Evolutionary conservation across 2,329 filamentous ascomycete genomes (phyloP).

Genomic region (Exserohilum turcica): DNA sequence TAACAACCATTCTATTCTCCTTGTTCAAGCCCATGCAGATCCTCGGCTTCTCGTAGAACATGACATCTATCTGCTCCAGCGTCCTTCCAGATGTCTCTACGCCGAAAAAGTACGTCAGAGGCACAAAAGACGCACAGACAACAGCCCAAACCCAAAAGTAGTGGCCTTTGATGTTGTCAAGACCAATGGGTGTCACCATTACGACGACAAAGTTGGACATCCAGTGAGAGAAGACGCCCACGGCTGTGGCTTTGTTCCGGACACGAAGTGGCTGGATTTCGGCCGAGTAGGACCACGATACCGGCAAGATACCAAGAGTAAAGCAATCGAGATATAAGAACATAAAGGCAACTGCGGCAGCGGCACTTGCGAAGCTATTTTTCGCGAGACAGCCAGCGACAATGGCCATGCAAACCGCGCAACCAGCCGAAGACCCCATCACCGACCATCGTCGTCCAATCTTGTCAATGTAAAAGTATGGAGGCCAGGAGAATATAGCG

Average conservation of each 20-base stretch:
- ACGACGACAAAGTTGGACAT: constrained; percentile 57
- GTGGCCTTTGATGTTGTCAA: constrained; percentile 44
- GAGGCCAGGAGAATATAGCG: constrained; percentile 49
- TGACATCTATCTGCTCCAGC: constrained; percentile 35
- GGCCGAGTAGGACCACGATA: constrained; percentile 58
- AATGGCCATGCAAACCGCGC: constrained; percentile 43
- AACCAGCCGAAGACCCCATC: constrained; percentile 36
- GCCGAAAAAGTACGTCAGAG: constrained; percentile 50
- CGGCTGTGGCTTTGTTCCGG: constrained; percentile 56
- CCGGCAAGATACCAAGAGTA: constrained; percentile 26
- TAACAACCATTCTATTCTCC: constrained; percentile 29
- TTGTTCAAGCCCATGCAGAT: constrained; percentile 41
- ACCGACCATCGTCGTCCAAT: constrained; percentile 48
- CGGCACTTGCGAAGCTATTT: constrained; percentile 32
- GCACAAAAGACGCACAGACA: constrained; percentile 57
- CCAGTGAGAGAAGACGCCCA: constrained; percentile 58
- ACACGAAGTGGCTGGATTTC: constrained; percentile 58
- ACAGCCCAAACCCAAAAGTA: constrained; percentile 59
- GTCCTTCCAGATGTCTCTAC: constrained; percentile 34
- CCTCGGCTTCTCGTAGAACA: constrained; percentile 42
- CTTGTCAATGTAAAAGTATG: constrained; percentile 54
- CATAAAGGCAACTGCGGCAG: constrained; percentile 50
- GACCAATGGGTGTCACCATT: constrained; percentile 55
- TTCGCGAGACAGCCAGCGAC: constrained; percentile 39
- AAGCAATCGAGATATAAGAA: constrained; percentile 32